phyloP scores from a whole-genome alignment of 2,329 filamentous ascomycete genomes.

The Talaromyces marneffei region DNA sequence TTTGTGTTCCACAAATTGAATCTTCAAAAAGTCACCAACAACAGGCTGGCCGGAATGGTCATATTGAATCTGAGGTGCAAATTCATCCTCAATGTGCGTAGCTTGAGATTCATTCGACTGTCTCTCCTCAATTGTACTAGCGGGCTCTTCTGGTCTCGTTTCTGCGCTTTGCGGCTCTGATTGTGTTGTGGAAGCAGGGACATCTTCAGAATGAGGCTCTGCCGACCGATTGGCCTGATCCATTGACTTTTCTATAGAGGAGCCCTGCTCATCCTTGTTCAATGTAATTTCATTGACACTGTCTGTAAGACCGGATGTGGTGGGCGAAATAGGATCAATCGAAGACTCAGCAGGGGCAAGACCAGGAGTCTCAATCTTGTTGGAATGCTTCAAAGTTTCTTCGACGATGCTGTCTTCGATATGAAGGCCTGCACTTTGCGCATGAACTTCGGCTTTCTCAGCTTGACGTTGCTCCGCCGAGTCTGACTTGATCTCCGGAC shows the following conservation, averaged over 20 bases:
- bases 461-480: constrained; percentile 10
- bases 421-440: constrained; percentile 41
- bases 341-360: neutral
- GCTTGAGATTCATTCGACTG: neutral
- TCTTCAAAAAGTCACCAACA: constrained; percentile 90
- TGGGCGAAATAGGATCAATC: constrained; percentile 42
- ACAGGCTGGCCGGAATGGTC: constrained; percentile 65
- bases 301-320: constrained; percentile 50
- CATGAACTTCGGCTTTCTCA: constrained; percentile 29
- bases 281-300: constrained; percentile 54
- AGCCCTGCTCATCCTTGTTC: constrained; percentile 52
- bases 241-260: constrained; percentile 16
- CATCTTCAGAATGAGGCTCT: constrained; percentile 58
- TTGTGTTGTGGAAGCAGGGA: constrained; percentile 47
- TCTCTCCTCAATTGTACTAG: constrained; percentile 11
- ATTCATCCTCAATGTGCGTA: constrained; percentile 23
- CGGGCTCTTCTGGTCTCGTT: constrained; percentile 9
- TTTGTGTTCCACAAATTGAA: constrained; percentile 88
- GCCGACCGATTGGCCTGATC: neutral
- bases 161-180: constrained; percentile 16
- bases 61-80: constrained; percentile 46
- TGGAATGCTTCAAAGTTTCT: constrained; percentile 56
- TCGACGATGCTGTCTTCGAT: constrained; percentile 68
- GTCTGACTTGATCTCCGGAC: constrained; percentile 25
- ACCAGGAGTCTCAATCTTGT: neutral